These are phyloP conservation scores for Calonectria henricotiae DNA, from an alignment of 2,329 filamentous ascomycete genomes.

Conservation along the genomic window DNA sequence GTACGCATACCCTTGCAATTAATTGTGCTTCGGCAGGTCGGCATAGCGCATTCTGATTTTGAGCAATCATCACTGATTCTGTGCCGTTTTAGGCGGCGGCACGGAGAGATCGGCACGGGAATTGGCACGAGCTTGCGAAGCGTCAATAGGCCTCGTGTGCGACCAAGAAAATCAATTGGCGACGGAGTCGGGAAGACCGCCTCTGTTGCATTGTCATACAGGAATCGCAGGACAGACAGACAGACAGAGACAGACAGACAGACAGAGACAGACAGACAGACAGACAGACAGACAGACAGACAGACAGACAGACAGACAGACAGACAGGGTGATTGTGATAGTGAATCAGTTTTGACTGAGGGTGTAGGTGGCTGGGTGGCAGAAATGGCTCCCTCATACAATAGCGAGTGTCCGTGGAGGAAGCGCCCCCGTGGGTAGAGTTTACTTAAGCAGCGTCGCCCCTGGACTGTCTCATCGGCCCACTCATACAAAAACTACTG, in stretches of 20 bases:
- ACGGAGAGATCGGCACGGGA: conserved; percentile 31
- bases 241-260: too few species aligned
- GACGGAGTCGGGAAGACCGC: conserved; percentile 1
- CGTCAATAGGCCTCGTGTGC: not conserved
- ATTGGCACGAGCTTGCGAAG: conserved; percentile 12
- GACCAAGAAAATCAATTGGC: not conserved
- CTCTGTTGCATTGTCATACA: not conserved
- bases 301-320: too few species aligned
- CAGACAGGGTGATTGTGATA: not conserved
- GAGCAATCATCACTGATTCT: conserved; percentile 11
- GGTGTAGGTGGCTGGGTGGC: conserved; percentile 24
- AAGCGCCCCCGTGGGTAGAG: conserved; percentile 11
- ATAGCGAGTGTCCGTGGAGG: not conserved
- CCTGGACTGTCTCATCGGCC: conserved; percentile 20
- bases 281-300: too few species aligned
- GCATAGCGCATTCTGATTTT: conserved; percentile 18
- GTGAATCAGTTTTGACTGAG: conserved; percentile 1
- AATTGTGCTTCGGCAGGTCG: conserved; percentile 27
- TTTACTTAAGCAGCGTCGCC: conserved; percentile 19
- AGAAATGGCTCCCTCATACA: not conserved
- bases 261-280: too few species aligned
- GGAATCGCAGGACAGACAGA: too few species aligned
- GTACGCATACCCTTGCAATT: conserved; percentile 21
- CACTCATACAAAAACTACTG: conserved; percentile 12
- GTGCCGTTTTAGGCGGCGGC: conserved; percentile 7